Conservation (phyloP, 768 basidiomycete genomes). For the Amanita jacksonii region DNA sequence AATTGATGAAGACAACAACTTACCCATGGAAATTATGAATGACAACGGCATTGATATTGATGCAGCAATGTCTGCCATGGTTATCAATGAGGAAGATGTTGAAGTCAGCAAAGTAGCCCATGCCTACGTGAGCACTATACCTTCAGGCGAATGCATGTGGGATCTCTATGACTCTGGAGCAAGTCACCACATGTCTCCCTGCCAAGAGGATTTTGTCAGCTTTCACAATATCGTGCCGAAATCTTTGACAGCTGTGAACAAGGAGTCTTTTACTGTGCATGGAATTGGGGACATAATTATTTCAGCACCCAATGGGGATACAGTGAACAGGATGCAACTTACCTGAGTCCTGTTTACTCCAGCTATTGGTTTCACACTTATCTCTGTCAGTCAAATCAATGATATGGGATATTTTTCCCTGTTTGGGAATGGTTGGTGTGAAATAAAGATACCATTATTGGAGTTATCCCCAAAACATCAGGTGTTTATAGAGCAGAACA, state of each 20-base stretch:
- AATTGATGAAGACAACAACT: too few relatives aligned
- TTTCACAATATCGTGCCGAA: background rate
- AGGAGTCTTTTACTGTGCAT: background rate
- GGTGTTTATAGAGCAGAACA: too few relatives aligned
- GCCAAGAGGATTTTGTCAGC: background rate
- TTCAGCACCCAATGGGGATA: background rate
- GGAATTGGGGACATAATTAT: background rate
- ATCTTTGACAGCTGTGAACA: background rate
- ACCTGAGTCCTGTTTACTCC: too few relatives aligned
- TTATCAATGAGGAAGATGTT: constrained; percentile 12
- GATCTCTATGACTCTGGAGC: constrained; percentile 3
- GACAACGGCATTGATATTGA: too few relatives aligned
- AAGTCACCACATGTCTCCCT: constrained; percentile 2
- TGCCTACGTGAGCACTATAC: background rate
- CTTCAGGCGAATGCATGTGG: background rate
- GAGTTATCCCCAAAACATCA: too few relatives aligned
- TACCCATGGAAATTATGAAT: too few relatives aligned
- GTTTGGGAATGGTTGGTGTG: background rate
- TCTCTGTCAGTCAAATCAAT: background rate
- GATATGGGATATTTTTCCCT: background rate
- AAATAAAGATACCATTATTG: too few relatives aligned
- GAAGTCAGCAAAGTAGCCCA: background rate
- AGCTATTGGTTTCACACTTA: background rate
- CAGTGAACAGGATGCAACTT: background rate
- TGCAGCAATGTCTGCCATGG: too few relatives aligned